Evolutionary conservation across 306 rosid genomes (phyloP).

Genomic region (Vigna unguiculata): DNA sequence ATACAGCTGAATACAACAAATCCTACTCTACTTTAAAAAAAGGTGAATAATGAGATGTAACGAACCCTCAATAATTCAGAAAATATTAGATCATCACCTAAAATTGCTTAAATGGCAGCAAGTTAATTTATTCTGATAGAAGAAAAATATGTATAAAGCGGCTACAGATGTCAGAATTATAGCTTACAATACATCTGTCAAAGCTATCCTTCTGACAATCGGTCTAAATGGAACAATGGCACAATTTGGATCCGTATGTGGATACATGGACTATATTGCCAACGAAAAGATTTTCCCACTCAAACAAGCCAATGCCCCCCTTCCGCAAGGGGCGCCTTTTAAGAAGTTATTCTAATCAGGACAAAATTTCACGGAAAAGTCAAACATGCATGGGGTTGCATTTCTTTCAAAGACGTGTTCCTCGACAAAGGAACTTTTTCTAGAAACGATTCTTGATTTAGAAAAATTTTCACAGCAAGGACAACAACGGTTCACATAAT

Average conservation of each 20-base stretch:
- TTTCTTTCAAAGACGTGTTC: constrained; percentile 16
- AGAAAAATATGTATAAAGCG: constrained; percentile 9
- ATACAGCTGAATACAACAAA: not conserved
- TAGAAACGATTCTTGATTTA: constrained; percentile 22
- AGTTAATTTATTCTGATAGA: not conserved
- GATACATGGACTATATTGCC: constrained; percentile 14
- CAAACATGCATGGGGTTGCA: not conserved
- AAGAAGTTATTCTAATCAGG: not conserved
- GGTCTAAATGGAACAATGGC: not conserved
- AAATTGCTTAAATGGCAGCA: constrained; percentile 12
- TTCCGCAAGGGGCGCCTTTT: not conserved
- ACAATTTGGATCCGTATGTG: not conserved
- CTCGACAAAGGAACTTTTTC: not conserved
- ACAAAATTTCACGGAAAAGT: not conserved
- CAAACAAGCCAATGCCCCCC: not conserved
- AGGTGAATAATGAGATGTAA: not conserved
- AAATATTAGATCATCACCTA: constrained; percentile 1
- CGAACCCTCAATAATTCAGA: constrained; percentile 1
- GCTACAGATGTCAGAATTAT: constrained; percentile 10
- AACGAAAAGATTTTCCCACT: not conserved
- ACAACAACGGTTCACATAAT: constrained; percentile 8
- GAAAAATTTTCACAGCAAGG: not conserved
- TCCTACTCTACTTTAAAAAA: constrained; percentile 25
- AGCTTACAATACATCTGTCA: constrained; percentile 11
- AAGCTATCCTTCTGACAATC: not conserved